A percentile compares a stretch with the other conserved stretches of the same genome.
Evolutionary conservation across 1,139 yeast genomes (phyloP).

Genomic region (Diutina mesorugosa): DNA sequence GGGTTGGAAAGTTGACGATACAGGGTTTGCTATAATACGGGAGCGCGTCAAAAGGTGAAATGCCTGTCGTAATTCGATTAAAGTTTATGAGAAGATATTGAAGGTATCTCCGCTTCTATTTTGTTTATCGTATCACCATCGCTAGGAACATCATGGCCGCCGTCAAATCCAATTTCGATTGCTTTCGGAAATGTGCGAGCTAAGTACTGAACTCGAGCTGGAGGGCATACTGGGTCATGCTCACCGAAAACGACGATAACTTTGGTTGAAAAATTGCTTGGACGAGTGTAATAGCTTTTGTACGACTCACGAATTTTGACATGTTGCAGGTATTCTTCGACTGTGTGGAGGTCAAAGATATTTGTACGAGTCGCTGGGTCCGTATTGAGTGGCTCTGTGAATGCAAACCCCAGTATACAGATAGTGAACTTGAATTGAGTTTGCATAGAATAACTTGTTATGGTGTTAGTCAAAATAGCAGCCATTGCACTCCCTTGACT

Average conservation of each 20-base stretch:
- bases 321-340: neutral
- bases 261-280: neutral
- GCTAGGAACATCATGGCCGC: neutral
- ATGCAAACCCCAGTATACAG: neutral
- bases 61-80: neutral
- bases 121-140: neutral
- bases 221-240: neutral
- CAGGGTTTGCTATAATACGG: neutral
- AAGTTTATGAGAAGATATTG: neutral
- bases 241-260: neutral
- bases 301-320: neutral
- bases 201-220: neutral
- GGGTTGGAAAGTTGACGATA: neutral
- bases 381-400: neutral
- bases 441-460: neutral
- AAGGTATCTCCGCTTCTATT: neutral
- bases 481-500: slow-evolving; percentile 84
- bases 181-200: neutral
- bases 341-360: neutral
- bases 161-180: neutral
- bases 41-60: neutral
- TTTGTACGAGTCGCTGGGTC: neutral
- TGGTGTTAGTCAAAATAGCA: neutral
- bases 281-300: neutral
- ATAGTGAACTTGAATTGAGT: neutral